Percentiles rank a stretch among this genome's conserved stretches.
phyloP scores from a whole-genome alignment of 2,329 filamentous ascomycete genomes.

The Neoscytalidium dimidiatum region DNA sequence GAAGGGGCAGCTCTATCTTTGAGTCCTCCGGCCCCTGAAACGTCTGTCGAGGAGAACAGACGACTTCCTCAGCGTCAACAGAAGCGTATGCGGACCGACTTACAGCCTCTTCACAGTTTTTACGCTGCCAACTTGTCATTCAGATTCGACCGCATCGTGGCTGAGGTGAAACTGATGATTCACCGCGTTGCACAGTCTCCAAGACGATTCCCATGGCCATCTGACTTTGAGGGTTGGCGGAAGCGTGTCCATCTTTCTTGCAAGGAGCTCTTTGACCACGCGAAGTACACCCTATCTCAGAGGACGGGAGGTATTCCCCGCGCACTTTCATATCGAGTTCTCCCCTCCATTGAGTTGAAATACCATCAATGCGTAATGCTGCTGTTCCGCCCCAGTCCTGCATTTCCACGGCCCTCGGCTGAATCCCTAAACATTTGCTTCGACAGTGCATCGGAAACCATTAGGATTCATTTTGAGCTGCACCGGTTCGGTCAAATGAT shows the following conservation, averaged over 20 bases:
- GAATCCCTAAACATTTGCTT: slow-evolving; percentile 47
- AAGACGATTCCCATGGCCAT: slow-evolving; percentile 47
- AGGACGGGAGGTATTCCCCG: not conserved
- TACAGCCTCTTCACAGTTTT: not conserved
- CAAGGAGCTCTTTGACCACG: not conserved
- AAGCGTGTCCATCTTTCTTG: slow-evolving; percentile 33
- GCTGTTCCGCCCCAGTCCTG: slow-evolving; percentile 54
- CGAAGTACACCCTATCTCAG: not conserved
- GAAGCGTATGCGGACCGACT: not conserved
- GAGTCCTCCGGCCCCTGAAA: not conserved
- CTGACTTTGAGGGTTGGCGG: slow-evolving; percentile 33
- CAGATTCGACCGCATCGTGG: slow-evolving; percentile 26
- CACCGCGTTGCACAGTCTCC: slow-evolving; percentile 37
- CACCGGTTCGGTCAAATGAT: slow-evolving; percentile 49
- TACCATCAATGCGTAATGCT: slow-evolving; percentile 54
- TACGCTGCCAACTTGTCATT: slow-evolving; percentile 33
- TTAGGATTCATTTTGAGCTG: slow-evolving; percentile 46
- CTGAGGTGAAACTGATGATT: slow-evolving; percentile 18
- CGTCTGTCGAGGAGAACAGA: not conserved
- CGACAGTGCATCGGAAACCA: slow-evolving; percentile 43
- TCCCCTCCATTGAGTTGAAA: slow-evolving; percentile 36
- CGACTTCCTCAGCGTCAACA: not conserved
- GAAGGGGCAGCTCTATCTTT: not conserved
- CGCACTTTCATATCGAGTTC: not conserved
- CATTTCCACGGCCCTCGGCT: slow-evolving; percentile 50